A percentile compares a stretch with the other conserved stretches of the same genome.
Evolutionary conservation across 495 filamentous ascomycete species (phyloP).

Genomic region (Annulohypoxylon maeteangense): DNA sequence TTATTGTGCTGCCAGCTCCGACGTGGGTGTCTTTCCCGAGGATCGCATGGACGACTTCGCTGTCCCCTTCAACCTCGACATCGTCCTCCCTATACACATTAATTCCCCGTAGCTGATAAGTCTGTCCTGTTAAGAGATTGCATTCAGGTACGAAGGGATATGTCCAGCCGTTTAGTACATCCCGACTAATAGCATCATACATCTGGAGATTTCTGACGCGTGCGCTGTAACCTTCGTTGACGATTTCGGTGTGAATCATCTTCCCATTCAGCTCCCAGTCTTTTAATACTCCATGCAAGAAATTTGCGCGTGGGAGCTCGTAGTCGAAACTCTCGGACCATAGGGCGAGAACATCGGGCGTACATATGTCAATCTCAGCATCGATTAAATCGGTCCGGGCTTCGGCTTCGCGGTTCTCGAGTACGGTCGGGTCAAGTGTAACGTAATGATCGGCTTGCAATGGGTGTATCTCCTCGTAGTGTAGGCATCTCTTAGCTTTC

Average conservation of each 20-base stretch:
- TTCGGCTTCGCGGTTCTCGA: conserved; percentile 77
- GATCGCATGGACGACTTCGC: conserved; percentile 66
- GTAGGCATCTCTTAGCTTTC: conserved; percentile 80
- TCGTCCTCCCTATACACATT: conserved; percentile 77
- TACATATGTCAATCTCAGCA: conserved; percentile 97
- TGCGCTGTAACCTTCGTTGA: conserved; percentile 82
- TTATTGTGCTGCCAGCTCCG: conserved; percentile 73
- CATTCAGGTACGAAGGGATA: conserved; percentile 93
- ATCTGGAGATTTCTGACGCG: conserved; percentile 85
- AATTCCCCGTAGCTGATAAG: conserved; percentile 76
- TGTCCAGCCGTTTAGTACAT: conserved; percentile 89
- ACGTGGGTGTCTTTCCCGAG: conserved; percentile 81
- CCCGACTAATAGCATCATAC: conserved; percentile 90
- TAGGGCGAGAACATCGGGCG: conserved; percentile 89
- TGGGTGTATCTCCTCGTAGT: conserved; percentile 83
- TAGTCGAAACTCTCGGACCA: conserved; percentile 99
- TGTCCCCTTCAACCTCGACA: conserved; percentile 66
- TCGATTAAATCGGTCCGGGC: conserved; percentile 90
- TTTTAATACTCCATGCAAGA: conserved; percentile 90
- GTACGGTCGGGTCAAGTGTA: conserved; percentile 70
- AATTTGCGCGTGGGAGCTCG: conserved; percentile 86
- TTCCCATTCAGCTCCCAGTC: conserved; percentile 97
- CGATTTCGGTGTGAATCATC: conserved; percentile 90
- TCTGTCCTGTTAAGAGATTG: conserved; percentile 80
- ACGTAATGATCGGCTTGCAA: conserved; percentile 64